Evolutionary conservation across 208 protist genomes (phyloP), one percentile per base, ranked within the genome.

Genomic region (Porcisia deanei): DNA sequence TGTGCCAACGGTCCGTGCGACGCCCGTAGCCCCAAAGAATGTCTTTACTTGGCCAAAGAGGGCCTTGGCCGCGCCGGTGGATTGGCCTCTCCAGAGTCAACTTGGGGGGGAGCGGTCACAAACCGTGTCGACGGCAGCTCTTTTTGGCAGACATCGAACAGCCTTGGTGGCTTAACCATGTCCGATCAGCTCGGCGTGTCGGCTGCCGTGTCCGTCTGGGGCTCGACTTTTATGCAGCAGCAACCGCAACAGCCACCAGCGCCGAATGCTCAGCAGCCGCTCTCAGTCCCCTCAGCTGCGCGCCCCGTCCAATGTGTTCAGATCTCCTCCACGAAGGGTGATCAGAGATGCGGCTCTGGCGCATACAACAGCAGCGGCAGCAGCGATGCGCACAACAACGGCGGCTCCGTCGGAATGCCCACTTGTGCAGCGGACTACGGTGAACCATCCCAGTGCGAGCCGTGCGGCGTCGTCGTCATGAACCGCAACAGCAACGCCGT

Each of bases 161-260:
- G 71, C 58, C 34, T 25, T 58, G 66, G 71, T 2, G 39, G 69
- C 25, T 25, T 64, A 20, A 64, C 69, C 47, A 43, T 41, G 47
- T 82, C 72, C n/a, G 77, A 77, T 54, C 72, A 70, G 67, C 57
- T 68, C 25, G 58, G 49, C 39, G 20, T 70, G 20, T 74, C 77
- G 18, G 77, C 25, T 52, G 54, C 59, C 55, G 60, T 73, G 10
- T 57, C 77, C 18, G 41, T 66, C 16, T 76, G 67, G 67, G 67
- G 53, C 8, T 66, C 55, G 55, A 34, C 64, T 16, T 52, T 37
- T 2, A 52, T 73, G 22, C 37, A 59, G 30, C n/a, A 59, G 34
- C 39, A 60, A 20, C 67, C 12, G 47, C 18, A 30, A 30, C 41
- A 69, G 9, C 43, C 64, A 25, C 25, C 39, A 47, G 49, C 22